phyloP scores from a whole-genome alignment of 139 green algal genomes.

The Pseudopediastrum boryanum region DNA sequence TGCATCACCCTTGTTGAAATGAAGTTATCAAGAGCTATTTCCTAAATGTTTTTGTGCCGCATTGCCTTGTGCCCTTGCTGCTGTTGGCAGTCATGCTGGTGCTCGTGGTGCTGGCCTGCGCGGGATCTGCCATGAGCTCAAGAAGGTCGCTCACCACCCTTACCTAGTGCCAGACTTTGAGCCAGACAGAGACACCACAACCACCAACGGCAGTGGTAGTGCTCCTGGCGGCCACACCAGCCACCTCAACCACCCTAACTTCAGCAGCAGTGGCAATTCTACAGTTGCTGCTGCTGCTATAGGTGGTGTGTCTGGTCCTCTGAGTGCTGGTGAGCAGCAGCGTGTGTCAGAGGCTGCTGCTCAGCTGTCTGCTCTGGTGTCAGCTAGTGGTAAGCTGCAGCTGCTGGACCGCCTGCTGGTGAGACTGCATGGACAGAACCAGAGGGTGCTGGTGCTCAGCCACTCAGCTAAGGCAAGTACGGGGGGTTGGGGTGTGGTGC shows the following conservation, averaged over 20 bases:
- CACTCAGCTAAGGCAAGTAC: slow-evolving; percentile 50
- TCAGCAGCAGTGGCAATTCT: neutral
- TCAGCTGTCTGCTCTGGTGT: slow-evolving; percentile 27
- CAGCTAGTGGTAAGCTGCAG: slow-evolving; percentile 65
- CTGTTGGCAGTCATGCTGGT: slow-evolving; percentile 24
- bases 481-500: too few species aligned
- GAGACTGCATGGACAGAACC: slow-evolving; percentile 36
- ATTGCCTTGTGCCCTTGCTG: neutral
- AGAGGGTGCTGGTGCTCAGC: slow-evolving; percentile 64
- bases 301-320: too few species aligned
- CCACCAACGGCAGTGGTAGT: neutral
- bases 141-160: slow-evolving; percentile 63
- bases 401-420: slow-evolving; percentile 70
- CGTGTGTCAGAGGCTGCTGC: slow-evolving; percentile 47
- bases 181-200: neutral
- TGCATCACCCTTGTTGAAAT: too few species aligned
- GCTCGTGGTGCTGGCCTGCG: slow-evolving; percentile 51
- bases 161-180: slow-evolving; percentile 58
- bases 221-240: neutral
- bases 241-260: slow-evolving; percentile 18
- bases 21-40: too few species aligned
- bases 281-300: too few species aligned
- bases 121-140: slow-evolving; percentile 60
- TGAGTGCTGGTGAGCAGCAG: too few species aligned
- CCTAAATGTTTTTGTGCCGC: too few species aligned